phyloP scores from a whole-genome alignment of 2,329 filamentous ascomycete species.

The Clarireedia monteithiana region DNA sequence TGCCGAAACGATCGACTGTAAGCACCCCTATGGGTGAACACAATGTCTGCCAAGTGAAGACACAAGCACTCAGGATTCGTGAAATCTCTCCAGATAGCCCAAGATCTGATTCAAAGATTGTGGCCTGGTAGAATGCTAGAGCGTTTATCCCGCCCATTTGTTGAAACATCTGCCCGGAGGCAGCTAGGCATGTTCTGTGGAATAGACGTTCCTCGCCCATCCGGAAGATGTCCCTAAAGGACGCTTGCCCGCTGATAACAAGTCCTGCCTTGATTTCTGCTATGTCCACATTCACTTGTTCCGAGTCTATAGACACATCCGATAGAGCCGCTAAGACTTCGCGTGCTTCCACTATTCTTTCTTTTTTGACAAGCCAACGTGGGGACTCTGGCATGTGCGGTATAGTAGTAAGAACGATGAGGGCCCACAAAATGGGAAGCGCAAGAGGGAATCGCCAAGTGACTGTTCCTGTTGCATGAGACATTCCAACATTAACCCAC shows the following conservation, averaged over 20 bases:
- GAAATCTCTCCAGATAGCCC: conserved; percentile 39
- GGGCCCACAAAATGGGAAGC: conserved; percentile 49
- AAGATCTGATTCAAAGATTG: conserved; percentile 42
- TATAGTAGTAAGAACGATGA: conserved; percentile 48
- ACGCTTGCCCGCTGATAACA: conserved; percentile 40
- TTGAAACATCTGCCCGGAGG: conserved; percentile 43
- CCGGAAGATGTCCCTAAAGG: conserved; percentile 38
- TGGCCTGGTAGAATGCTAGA: conserved; percentile 40
- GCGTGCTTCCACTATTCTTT: conserved; percentile 36
- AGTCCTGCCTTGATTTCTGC: conserved; percentile 51
- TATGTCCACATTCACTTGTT: conserved; percentile 47
- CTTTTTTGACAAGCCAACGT: conserved; percentile 38
- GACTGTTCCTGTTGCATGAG: conserved; percentile 42
- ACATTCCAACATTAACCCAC: conserved; percentile 52
- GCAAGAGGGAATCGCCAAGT: conserved; percentile 55
- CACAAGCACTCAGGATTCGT: conserved; percentile 46
- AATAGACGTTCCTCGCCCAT: conserved; percentile 45
- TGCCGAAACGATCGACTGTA: conserved; percentile 49
- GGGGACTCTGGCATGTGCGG: conserved; percentile 45
- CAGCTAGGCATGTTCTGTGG: conserved; percentile 44
- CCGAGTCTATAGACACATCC: conserved; percentile 38
- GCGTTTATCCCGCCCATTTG: conserved; percentile 39
- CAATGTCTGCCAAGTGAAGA: conserved; percentile 18
- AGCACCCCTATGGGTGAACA: conserved; percentile 30
- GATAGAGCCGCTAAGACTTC: conserved; percentile 36